Evolutionary conservation across 2,329 filamentous ascomycete genomes (phyloP), one percentile per base, ranked within the genome.

Genomic region (Pestalotiopsis sp.): DNA sequence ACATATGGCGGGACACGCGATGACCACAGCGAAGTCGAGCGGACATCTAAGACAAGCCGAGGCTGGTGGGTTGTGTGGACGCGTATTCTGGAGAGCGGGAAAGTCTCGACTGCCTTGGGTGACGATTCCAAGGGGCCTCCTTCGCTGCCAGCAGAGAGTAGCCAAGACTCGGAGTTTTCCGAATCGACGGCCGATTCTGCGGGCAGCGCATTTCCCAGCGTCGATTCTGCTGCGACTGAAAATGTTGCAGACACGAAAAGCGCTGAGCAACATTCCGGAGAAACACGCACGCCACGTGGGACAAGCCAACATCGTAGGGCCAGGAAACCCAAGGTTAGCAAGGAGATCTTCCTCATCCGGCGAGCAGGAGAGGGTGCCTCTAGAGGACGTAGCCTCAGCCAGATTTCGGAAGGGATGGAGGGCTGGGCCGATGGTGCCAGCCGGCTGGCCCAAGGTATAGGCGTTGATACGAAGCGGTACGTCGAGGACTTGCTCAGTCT

Each of bases 21-120:
- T 2, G 78, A 82, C 45, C 71, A 73, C 17, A 78, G 79, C 4
- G 86, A 88, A 69, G 76, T 87, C 3, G 90, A 92, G 76, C 83
- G 88, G 23, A 91, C 89, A 1, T 88, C 86, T 73, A 91, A 92
- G 82, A 92, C 90, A 4, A 88, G 82, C 60, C 85, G 89, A 41
- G 90, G 89, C 1, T 92, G 90, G 89, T 92, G 90, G 90, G 83
- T 92, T 38, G 89, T 91, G 31, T 92, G 90, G 90, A 89, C 85
- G 62, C 83, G 88, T 27, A 80, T 91, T 25, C 74, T 86, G 5
- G 84, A 76, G 65, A 72, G 71, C 9, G 73, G 73, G 3, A 60
- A 49, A 6, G 17, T 11, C 27, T 7, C 9, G 63, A n/a, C 68
- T 20, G 3, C 58, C 57, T 41, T 38, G 11, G 56, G 45, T 13